Evolutionary conservation across 2,329 filamentous ascomycete genomes (phyloP), one percentile per base, ranked within the genome.

Genomic region (Diaporthe destruens): DNA sequence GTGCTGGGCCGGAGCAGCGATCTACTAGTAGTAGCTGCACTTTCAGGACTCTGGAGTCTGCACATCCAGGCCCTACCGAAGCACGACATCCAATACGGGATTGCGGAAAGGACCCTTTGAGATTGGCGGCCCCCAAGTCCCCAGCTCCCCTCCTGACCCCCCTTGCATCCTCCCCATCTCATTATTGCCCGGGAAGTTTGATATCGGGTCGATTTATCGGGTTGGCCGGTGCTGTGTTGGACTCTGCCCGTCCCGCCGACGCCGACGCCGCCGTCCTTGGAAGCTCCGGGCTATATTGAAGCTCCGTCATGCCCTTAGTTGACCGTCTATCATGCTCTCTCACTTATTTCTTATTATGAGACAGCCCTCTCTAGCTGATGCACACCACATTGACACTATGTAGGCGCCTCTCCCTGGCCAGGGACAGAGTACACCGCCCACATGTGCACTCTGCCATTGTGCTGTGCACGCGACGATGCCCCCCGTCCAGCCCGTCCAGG

Each of bases 61-160:
- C 59, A 5, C 57, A 5, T 65, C 61, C 44, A 66, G 66, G 66
- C 54, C 54, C 66, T 56, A n/a, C 49, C 44, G 32, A 70, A 70
- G 68, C 68, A 54, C 68, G 55, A 70, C 68, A 70, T 70, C 44
- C 34, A 70, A 42, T 59, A 70, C 68, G 68, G 68, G 20, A 70
- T 61, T 63, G 44, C 49, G 55, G 68, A 70, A 54, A 54, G 39
- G 68, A 61, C 68, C 55, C 55, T 70, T n/a, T 54, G 51, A 54
- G 51, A 59, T 57, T 51, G 47, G 20, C 42, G 42, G 36, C 39
- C 16, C 18, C 44, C 5, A 29, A 29, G 29, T 5, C 29, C 29
- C 29, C 29, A 29, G 29, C 2, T 51, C 16, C 18, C 44, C 18
- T n/a, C 44, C 44, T 42, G 39, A 6, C 16, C 29, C 55, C 67